A percentile compares a stretch with the other conserved stretches of the same genome.
Evolutionary conservation across 257 asterid species (phyloP).

Genomic region (Cinchona pubescens): DNA sequence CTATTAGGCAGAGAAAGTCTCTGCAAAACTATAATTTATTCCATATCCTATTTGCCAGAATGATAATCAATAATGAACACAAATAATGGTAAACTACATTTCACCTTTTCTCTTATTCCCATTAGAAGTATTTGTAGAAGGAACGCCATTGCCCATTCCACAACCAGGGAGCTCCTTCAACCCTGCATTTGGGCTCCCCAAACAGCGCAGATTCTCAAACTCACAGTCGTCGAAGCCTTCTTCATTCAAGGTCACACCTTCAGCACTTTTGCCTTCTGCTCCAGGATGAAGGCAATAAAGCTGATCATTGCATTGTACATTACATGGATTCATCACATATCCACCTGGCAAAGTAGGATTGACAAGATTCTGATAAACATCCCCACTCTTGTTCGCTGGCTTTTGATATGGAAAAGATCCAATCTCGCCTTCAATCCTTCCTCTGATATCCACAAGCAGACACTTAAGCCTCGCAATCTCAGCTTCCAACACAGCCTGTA

Average conservation of each 20-base stretch:
- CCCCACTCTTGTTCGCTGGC: constrained; percentile 52
- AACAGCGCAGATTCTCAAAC: constrained; percentile 55
- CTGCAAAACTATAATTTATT: not conserved
- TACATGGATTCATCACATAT: constrained; percentile 74
- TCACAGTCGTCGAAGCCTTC: constrained; percentile 61
- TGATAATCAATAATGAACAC: not conserved
- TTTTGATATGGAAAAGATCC: constrained; percentile 96
- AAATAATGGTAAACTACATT: not conserved
- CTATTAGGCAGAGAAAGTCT: not conserved
- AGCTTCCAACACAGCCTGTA: constrained; percentile 83
- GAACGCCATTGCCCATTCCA: constrained; percentile 37
- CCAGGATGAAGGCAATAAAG: constrained; percentile 79
- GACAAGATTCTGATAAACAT: constrained; percentile 37
- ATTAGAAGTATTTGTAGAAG: constrained; percentile 32
- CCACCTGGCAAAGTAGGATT: constrained; percentile 54
- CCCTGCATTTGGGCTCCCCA: constrained; percentile 45
- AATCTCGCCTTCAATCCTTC: constrained; percentile 95
- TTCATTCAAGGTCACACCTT: constrained; percentile 31
- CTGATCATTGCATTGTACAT: constrained; percentile 67
- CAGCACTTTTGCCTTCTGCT: constrained; percentile 41
- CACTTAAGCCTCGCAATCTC: constrained; percentile 91
- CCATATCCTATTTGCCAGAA: not conserved
- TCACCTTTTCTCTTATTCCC: constrained; percentile 58
- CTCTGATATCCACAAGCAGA: constrained; percentile 89
- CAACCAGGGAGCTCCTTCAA: constrained; percentile 41